Percentiles rank a stretch among this genome's conserved stretches.
Conservation (phyloP, 1,284 basidiomycete species). For the Phylloboletellus chloephorus region DNA sequence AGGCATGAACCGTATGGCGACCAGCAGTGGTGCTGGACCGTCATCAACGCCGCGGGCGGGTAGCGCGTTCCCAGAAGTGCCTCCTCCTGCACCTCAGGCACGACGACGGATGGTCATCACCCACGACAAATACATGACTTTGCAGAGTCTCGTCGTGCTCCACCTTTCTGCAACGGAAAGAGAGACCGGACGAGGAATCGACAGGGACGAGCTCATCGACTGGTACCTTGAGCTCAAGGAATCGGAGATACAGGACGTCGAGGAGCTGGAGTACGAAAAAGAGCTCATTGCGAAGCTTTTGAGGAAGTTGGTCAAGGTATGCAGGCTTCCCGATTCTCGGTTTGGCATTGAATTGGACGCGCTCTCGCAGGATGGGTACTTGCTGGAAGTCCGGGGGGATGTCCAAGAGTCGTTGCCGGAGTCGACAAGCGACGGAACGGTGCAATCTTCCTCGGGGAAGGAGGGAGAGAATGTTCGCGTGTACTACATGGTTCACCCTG, state of each 20-base stretch:
- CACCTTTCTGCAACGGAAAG: constrained; percentile 79
- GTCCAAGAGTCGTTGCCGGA: constrained; percentile 70
- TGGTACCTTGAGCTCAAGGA: constrained; percentile 96
- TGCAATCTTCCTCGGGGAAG: constrained; percentile 42
- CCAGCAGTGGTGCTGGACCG: constrained; percentile 31
- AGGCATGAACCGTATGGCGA: constrained; percentile 34
- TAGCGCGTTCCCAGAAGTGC: constrained; percentile 32
- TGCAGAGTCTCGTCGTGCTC: constrained; percentile 85
- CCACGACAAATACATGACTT: constrained; percentile 89
- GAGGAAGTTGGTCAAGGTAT: constrained; percentile 84
- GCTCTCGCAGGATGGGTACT: constrained; percentile 68
- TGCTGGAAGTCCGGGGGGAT: constrained; percentile 80
- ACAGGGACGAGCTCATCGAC: constrained; percentile 87
- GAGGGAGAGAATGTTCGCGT: constrained; percentile 59
- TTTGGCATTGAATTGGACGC: not conserved
- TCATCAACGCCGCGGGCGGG: constrained; percentile 40
- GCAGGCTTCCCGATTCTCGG: constrained; percentile 16
- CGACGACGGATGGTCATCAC: constrained; percentile 88
- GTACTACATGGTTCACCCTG: constrained; percentile 78
- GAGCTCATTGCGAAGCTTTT: constrained; percentile 89
- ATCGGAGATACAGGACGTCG: constrained; percentile 75
- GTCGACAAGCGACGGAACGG: constrained; percentile 52
- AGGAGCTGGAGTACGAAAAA: constrained; percentile 90
- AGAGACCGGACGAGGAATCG: constrained; percentile 71
- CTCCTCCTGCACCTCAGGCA: constrained; percentile 36